phyloP scores from a whole-genome alignment of 768 basidiomycete species.

The Tremella yokohamensis region DNA sequence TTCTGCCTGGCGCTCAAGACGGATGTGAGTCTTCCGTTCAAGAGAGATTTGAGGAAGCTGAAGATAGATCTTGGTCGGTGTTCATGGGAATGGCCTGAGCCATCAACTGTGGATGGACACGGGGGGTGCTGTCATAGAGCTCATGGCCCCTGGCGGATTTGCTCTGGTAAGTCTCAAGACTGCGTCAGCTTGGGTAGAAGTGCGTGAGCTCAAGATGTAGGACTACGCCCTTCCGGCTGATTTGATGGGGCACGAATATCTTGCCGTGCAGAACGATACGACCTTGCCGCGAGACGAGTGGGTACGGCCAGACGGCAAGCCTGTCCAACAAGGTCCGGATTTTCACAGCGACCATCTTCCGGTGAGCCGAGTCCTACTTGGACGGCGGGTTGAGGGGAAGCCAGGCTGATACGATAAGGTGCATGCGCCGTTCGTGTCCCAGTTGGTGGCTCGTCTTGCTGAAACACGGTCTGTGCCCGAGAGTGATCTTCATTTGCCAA shows the following conservation, averaged over 20 bases:
- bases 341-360: conserved; percentile 7
- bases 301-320: conserved; percentile 1
- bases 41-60: not conserved
- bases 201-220: conserved; percentile 11
- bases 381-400: not conserved
- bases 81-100: conserved; percentile 44
- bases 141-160: conserved; percentile 38
- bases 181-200: not conserved
- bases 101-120: conserved; percentile 42
- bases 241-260: conserved; percentile 38
- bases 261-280: conserved; percentile 32
- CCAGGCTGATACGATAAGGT: not conserved
- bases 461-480: not conserved
- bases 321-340: conserved; percentile 2
- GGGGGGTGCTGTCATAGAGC: conserved; percentile 33
- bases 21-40: not conserved
- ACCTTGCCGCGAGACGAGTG: not conserved
- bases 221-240: conserved; percentile 34
- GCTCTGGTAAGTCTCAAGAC: conserved; percentile 34
- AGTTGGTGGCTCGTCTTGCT: not conserved
- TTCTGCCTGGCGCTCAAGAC: conserved; percentile 9
- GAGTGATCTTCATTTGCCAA: not conserved
- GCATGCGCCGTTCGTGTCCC: not conserved
- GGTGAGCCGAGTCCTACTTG: not conserved
- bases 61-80: conserved; percentile 33